Evolutionary conservation across 805 yeast species (phyloP).

Genomic region (Alloascoidea africana): DNA sequence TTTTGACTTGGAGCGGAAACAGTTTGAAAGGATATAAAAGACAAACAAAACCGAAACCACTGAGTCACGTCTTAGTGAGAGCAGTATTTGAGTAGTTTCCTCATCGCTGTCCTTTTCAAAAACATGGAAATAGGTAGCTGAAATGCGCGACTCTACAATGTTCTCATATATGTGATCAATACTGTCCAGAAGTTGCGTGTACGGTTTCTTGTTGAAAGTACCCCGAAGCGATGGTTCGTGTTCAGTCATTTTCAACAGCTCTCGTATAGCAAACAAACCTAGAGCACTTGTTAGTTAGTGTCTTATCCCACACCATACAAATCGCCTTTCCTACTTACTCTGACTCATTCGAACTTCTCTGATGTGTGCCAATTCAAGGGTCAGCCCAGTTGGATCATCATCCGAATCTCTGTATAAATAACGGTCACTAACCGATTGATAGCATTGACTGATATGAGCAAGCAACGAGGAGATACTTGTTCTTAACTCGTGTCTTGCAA

Average conservation of each 20-base stretch:
- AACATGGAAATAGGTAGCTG: conserved; percentile 29
- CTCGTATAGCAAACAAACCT: conserved; percentile 23
- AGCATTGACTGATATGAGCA: conserved; percentile 27
- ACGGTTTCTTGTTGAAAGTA: conserved; percentile 18
- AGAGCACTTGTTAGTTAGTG: conserved; percentile 22
- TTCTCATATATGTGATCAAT: conserved; percentile 26
- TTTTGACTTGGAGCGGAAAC: conserved; percentile 21
- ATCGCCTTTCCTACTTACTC: conserved; percentile 22
- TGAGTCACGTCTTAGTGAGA: conserved; percentile 30
- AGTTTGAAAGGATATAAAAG: conserved; percentile 26
- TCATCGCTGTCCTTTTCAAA: conserved; percentile 26
- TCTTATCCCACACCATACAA: conserved; percentile 19
- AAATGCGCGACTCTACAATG: conserved; percentile 31
- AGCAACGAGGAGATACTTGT: conserved; percentile 23
- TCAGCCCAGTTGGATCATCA: conserved; percentile 30
- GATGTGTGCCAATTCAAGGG: conserved; percentile 26
- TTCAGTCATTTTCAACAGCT: conserved; percentile 20
- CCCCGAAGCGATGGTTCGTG: conserved; percentile 23
- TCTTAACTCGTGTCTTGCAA: conserved; percentile 26
- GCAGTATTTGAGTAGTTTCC: conserved; percentile 21
- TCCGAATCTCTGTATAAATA: conserved; percentile 30
- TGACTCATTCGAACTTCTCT: conserved; percentile 34
- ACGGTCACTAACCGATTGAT: conserved; percentile 31
- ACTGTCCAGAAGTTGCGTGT: conserved; percentile 19
- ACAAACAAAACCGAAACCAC: conserved; percentile 29